phyloP scores from a whole-genome alignment of 768 basidiomycete species.

The Trichaptum fuscoviolaceum region DNA sequence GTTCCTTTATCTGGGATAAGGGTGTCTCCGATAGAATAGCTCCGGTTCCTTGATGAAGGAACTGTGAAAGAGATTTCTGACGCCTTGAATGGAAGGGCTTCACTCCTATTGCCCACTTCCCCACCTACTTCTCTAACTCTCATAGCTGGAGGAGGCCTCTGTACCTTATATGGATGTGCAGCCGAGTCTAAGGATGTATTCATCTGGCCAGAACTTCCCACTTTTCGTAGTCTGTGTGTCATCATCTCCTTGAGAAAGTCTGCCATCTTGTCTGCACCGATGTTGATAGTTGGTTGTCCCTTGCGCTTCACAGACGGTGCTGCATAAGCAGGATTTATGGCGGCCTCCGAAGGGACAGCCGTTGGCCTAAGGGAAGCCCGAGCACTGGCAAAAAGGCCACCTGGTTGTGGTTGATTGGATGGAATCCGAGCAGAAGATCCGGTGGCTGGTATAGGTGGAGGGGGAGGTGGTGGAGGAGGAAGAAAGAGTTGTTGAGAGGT shows the following conservation, averaged over 20 bases:
- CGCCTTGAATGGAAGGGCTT: background rate
- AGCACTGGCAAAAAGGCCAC: conserved; percentile 46
- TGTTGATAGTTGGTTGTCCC: conserved; percentile 64
- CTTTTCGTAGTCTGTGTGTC: conserved; percentile 61
- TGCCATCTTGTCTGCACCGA: conserved; percentile 78
- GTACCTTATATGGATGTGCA: background rate
- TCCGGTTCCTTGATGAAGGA: background rate
- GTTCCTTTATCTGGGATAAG: background rate
- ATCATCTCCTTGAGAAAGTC: conserved; percentile 80
- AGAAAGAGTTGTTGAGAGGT: conserved; percentile 12
- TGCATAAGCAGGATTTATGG: conserved; percentile 46
- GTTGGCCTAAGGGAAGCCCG: conserved; percentile 64
- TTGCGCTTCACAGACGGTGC: conserved; percentile 31
- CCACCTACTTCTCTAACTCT: background rate
- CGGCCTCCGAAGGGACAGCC: conserved; percentile 53
- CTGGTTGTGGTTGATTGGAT: conserved; percentile 1
- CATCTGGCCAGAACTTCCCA: conserved; percentile 23
- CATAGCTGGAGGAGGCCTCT: background rate
- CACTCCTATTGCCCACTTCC: background rate
- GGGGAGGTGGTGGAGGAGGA: conserved; percentile 19
- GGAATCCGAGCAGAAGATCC: background rate
- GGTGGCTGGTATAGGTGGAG: conserved; percentile 20
- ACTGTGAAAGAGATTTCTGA: background rate
- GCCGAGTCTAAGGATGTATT: background rate
- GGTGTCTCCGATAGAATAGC: background rate